Evolutionary conservation across 1,284 basidiomycete genomes (phyloP).

Genomic region (Ceratobasidium sp.): DNA sequence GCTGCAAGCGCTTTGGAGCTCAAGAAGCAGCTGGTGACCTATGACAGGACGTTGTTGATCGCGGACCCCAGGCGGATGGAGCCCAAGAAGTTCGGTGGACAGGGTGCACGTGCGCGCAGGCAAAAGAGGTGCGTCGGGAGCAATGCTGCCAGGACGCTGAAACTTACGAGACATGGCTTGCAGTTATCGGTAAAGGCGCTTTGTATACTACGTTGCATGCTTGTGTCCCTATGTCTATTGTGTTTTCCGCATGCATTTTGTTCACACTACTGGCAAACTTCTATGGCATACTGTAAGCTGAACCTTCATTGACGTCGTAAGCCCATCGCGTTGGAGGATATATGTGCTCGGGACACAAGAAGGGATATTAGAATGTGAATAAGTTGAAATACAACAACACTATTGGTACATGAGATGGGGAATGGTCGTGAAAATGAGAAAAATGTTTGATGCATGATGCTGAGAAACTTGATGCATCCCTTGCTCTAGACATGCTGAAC

Average conservation of each 20-base stretch:
- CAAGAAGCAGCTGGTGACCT: conserved; percentile 95
- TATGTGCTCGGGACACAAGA: neutral
- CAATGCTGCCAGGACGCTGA: neutral
- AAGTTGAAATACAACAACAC: neutral
- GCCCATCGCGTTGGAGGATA: neutral
- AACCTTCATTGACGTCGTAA: neutral
- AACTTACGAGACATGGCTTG: conserved; percentile 15
- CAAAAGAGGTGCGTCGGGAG: conserved; percentile 78
- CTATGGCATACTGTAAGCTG: neutral
- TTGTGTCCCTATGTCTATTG: conserved; percentile 32
- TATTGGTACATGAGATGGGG: neutral
- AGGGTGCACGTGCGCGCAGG: conserved; percentile 93
- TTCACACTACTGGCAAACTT: conserved; percentile 19
- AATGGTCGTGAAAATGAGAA: neutral
- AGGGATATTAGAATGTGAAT: no score
- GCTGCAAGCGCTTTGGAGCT: conserved; percentile 95
- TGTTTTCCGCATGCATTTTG: conserved; percentile 29
- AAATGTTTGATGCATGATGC: neutral
- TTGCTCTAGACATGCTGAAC: neutral
- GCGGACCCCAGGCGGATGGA: conserved; percentile 99
- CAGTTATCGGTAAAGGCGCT: conserved; percentile 83
- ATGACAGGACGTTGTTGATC: conserved; percentile 94
- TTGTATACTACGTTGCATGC: conserved; percentile 37
- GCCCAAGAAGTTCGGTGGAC: conserved; percentile 99
- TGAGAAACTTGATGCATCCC: neutral